A percentile compares a stretch with the other conserved stretches of the same genome.
Evolutionary conservation across 257 asterid species (phyloP).

Genomic region (Plantago ovata): DNA sequence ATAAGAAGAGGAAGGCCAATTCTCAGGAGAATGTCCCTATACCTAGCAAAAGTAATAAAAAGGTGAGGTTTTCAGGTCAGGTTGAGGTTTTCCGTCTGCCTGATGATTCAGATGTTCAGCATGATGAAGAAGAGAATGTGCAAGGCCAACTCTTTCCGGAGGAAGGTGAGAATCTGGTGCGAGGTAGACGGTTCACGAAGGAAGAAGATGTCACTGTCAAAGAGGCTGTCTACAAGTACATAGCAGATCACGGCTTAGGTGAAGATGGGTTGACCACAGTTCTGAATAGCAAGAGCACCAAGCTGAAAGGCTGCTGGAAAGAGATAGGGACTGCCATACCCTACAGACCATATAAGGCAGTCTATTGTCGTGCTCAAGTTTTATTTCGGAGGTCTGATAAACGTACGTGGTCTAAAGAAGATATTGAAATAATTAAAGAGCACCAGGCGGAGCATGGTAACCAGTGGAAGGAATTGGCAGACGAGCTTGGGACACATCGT

Average conservation of each 20-base stretch:
- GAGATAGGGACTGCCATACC: slow-evolving; percentile 40
- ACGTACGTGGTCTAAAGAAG: slow-evolving; percentile 48
- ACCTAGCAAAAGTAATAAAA: slow-evolving; percentile 37
- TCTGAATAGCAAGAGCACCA: slow-evolving; percentile 24
- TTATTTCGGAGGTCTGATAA: slow-evolving; percentile 34
- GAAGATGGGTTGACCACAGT: slow-evolving; percentile 47
- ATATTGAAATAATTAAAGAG: slow-evolving; percentile 25
- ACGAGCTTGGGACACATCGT: slow-evolving; percentile 40
- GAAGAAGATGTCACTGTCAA: slow-evolving; percentile 43
- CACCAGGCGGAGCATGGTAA: slow-evolving; percentile 40
- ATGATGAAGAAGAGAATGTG: slow-evolving; percentile 17
- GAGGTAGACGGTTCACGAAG: slow-evolving; percentile 42
- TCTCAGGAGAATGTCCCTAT: slow-evolving; percentile 18
- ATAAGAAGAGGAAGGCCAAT: slow-evolving; percentile 22
- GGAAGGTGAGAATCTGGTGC: slow-evolving; percentile 27
- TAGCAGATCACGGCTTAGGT: slow-evolving; percentile 33
- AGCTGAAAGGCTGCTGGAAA: slow-evolving; percentile 46
- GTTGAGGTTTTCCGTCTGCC: slow-evolving; percentile 32
- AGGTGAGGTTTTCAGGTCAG: slow-evolving; percentile 41
- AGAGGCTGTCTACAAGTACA: slow-evolving; percentile 36
- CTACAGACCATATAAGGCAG: slow-evolving; percentile 33
- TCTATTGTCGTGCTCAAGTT: slow-evolving; percentile 40
- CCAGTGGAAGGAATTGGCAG: slow-evolving; percentile 43
- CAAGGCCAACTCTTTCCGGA: too few relatives aligned
- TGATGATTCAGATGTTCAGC: slow-evolving; percentile 11